These are phyloP conservation scores for Aspergillus nomiae DNA, from an alignment of 2,329 filamentous ascomycete species.

Conservation along the genomic window DNA sequence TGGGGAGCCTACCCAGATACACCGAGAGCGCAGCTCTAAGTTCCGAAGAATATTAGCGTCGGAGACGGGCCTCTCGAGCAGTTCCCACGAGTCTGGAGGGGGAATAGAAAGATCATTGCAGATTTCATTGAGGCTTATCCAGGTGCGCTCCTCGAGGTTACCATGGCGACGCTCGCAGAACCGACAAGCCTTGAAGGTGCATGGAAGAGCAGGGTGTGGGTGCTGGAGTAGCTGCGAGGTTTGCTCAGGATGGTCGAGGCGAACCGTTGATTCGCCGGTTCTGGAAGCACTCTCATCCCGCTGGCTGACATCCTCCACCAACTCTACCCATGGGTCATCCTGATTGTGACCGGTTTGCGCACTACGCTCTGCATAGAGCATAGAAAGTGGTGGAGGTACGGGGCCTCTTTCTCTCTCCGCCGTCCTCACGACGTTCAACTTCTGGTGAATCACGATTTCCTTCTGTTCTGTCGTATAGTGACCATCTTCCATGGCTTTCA, in stretches of 20 bases:
- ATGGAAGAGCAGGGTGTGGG: constrained; percentile 4
- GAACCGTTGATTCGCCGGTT: background rate
- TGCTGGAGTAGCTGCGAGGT: background rate
- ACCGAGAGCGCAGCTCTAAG: constrained; percentile 12
- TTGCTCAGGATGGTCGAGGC: background rate
- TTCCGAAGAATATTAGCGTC: constrained; percentile 26
- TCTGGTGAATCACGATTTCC: constrained; percentile 45
- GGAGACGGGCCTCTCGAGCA: constrained; percentile 31
- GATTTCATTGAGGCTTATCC: constrained; percentile 46
- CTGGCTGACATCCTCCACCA: constrained; percentile 3
- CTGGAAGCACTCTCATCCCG: background rate
- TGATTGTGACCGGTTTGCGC: background rate
- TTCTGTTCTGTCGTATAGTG: constrained; percentile 48
- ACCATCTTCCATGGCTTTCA: constrained; percentile 44
- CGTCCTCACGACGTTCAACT: constrained; percentile 29
- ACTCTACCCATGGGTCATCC: background rate
- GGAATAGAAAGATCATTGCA: constrained; percentile 32
- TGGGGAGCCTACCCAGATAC: background rate
- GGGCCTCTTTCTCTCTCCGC: constrained; percentile 21
- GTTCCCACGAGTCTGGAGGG: constrained; percentile 31
- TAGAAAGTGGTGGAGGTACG: background rate
- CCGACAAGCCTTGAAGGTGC: constrained; percentile 19
- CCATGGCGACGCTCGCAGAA: constrained; percentile 20
- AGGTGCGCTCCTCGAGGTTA: constrained; percentile 44
- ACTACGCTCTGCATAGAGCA: constrained; percentile 7